Evolutionary conservation across 208 protist species (phyloP).

Genomic region (Acanthamoeba triangularis): DNA sequence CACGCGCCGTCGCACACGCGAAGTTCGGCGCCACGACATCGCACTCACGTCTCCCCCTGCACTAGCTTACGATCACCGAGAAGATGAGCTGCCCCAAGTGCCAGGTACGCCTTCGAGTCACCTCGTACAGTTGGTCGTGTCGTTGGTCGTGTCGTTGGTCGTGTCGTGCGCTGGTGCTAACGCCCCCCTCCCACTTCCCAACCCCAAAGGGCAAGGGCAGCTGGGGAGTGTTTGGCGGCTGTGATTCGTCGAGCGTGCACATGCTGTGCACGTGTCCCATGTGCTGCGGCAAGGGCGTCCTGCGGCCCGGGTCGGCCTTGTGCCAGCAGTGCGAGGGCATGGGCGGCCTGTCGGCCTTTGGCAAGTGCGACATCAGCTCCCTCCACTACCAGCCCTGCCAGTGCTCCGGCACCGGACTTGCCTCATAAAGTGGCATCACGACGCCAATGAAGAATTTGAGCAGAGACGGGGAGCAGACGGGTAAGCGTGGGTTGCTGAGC

Average conservation of each 20-base stretch:
- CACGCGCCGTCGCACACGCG: neutral
- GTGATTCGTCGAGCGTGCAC: constrained; percentile 33
- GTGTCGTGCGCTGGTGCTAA: too few species aligned
- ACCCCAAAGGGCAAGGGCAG: neutral
- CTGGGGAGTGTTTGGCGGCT: constrained; percentile 1
- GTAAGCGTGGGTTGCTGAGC: too few species aligned
- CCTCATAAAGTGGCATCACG: too few species aligned
- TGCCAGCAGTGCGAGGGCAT: neutral
- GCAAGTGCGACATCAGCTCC: constrained; percentile 37
- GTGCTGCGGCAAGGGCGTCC: neutral
- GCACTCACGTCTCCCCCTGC: neutral
- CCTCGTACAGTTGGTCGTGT: too few species aligned
- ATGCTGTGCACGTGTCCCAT: constrained; percentile 27
- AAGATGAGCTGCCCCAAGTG: constrained; percentile 6
- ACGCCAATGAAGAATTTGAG: too few species aligned
- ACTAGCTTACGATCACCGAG: neutral
- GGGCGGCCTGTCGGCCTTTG: constrained; percentile 2
- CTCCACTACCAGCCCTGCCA: neutral
- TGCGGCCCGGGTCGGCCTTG: neutral
- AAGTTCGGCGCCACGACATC: too few species aligned
- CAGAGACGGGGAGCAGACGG: too few species aligned
- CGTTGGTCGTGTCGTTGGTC: too few species aligned
- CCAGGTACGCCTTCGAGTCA: neutral
- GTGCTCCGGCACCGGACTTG: neutral
- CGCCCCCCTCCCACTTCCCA: too few species aligned